A percentile compares a stretch with the other conserved stretches of the same genome.
Conservation (phyloP, 345 rosid genomes). For the Trapa bicornis region DNA sequence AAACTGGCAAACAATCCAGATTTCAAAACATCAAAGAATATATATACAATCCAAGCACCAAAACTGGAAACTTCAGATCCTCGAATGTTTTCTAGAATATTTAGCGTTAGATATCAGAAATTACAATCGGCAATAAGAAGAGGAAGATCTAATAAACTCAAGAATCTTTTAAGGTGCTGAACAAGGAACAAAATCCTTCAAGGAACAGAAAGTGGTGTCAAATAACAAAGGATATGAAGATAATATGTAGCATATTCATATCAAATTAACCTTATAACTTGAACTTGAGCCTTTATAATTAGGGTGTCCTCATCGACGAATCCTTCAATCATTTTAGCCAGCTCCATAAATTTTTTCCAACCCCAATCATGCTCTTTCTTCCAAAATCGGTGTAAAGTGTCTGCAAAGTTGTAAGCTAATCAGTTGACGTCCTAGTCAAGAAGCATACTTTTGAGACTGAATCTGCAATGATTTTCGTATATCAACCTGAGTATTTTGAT, state of each 20-base stretch:
- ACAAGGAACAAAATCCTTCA: neutral
- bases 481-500: constrained; percentile 77
- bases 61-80: too few relatives aligned
- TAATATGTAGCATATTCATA: neutral
- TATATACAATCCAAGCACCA: too few relatives aligned
- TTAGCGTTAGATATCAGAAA: too few relatives aligned
- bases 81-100: too few relatives aligned
- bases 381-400: constrained; percentile 82
- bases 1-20: too few relatives aligned
- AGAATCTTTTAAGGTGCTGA: neutral
- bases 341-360: constrained; percentile 91
- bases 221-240: neutral
- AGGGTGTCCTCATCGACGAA: constrained; percentile 77
- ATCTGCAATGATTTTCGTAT: constrained; percentile 9
- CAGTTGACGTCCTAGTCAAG: constrained; percentile 3
- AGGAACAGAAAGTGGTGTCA: neutral
- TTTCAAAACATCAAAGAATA: too few relatives aligned
- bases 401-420: constrained; percentile 27
- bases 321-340: constrained; percentile 71
- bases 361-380: constrained; percentile 98
- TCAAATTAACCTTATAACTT: constrained; percentile 64
- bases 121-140: neutral
- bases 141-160: neutral
- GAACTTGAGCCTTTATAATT: constrained; percentile 88
- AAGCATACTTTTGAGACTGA: neutral